Base-by-base conservation (phyloP, 768 basidiomycete species). In the Ramaria sp. region DNA sequence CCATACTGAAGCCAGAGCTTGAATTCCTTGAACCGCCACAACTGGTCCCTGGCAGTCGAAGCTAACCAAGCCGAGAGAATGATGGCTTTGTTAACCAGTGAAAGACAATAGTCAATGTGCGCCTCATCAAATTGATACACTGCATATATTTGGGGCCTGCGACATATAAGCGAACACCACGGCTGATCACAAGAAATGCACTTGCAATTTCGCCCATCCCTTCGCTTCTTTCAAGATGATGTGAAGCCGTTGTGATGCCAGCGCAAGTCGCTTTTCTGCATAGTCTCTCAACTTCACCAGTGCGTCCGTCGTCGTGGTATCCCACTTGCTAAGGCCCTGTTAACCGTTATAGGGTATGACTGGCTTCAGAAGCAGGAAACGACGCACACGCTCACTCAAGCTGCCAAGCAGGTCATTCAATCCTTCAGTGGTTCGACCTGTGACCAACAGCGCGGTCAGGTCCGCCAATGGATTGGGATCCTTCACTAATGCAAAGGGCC, bases 251-350 rank as follows among this genome's bases (percentile, higher is more conserved):
- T 92, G 89, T 53, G 82, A 80, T 31, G 88, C 87, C 30, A 86
- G 86, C 7, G 80, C 77, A 31, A 89, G 70, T 51, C 81, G 79
- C 60, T 83, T 79, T 63, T 86, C 84, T 19, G 85, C 76, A 63
- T 76, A 81, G 66, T 91, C 86, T 53, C 88, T 85, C 56, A 91
- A 70, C 65, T 82, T 87, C 33, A 76, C 72, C 51, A 92, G 68
- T 15, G 86, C 80, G 59, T 90, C 86, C 10, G 75, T 73, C 62
- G 90, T 78, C 4, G 81, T 81, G 1, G 79, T 73, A 66, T 91
- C 88, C 89, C 89, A 92, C 67, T 88, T 89, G 65, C 84, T 82
- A 56, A 91, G 75, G 48, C 82, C 81, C 89, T 91, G 57, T 70
- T 56, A 69, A 63, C n/a, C 63, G 24, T 48, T 30, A 50, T 49